A percentile compares a stretch with the other conserved stretches of the same genome.
Evolutionary conservation across 192 early-diverging fungal species (phyloP).

Genomic region (Mortierella hygrophila): DNA sequence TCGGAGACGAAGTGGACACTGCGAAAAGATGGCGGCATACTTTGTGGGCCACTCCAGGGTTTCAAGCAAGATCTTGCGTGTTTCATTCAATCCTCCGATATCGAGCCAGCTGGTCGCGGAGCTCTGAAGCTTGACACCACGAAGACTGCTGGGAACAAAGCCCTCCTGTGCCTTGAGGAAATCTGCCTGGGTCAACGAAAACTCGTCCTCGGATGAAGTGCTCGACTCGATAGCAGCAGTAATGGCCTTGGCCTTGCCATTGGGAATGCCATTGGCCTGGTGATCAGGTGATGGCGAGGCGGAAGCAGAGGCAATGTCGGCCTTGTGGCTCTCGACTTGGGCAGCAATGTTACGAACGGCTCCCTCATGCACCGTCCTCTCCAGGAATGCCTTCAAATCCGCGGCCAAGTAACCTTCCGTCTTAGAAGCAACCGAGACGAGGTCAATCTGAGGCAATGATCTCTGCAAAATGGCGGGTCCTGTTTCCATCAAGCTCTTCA

Average conservation of each 20-base stretch:
- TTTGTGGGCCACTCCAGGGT: slow-evolving; percentile 96
- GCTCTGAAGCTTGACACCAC: slow-evolving; percentile 82
- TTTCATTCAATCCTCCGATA: slow-evolving; percentile 89
- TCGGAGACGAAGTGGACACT: slow-evolving; percentile 87
- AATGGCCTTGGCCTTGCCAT: slow-evolving; percentile 3
- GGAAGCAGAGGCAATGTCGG: slow-evolving; percentile 14
- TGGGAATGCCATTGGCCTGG: neutral
- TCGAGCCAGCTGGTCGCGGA: slow-evolving; percentile 87
- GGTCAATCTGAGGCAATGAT: slow-evolving; percentile 71
- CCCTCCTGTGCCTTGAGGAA: slow-evolving; percentile 80
- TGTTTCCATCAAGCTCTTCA: slow-evolving; percentile 74
- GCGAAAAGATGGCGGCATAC: slow-evolving; percentile 92
- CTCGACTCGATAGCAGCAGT: neutral
- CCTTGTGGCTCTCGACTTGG: slow-evolving; percentile 26
- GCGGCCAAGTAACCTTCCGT: slow-evolving; percentile 92
- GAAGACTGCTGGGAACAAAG: slow-evolving; percentile 84
- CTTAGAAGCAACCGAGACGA: slow-evolving; percentile 76
- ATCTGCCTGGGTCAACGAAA: slow-evolving; percentile 72
- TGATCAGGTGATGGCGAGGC: neutral
- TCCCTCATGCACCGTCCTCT: slow-evolving; percentile 86
- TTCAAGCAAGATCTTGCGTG: slow-evolving; percentile 85
- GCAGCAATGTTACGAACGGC: slow-evolving; percentile 73
- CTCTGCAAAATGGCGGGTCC: slow-evolving; percentile 62
- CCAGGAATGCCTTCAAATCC: slow-evolving; percentile 82
- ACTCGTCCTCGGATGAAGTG: slow-evolving; percentile 34